These are phyloP conservation scores for Fraxinus dipetala DNA, from an alignment of 305 asterid species.

Conservation along the genomic window DNA sequence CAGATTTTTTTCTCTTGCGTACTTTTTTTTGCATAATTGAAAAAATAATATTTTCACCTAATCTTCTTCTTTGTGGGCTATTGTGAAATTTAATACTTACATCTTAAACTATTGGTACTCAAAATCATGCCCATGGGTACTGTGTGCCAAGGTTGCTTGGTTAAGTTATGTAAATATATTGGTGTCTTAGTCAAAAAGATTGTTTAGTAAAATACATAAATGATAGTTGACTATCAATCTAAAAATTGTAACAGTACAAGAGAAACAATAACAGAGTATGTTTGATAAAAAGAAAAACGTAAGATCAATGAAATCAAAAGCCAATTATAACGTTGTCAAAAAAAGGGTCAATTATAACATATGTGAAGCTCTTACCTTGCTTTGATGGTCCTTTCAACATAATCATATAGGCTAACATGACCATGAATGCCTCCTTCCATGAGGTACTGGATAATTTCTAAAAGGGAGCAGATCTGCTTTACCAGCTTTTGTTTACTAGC, in stretches of 20 bases:
- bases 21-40: not conserved
- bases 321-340: not conserved
- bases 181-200: not conserved
- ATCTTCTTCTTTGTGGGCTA: not conserved
- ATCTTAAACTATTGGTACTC: not conserved
- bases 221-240: not conserved
- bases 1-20: not conserved
- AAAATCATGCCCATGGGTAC: not conserved
- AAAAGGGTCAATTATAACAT: not conserved
- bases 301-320: not conserved
- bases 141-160: not conserved
- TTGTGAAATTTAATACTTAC: not conserved
- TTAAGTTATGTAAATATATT: not conserved
- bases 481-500: slow-evolving; percentile 61
- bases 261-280: not conserved
- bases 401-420: slow-evolving; percentile 66
- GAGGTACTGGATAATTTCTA: slow-evolving; percentile 83
- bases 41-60: not conserved
- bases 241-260: not conserved
- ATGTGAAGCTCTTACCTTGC: slow-evolving; percentile 52
- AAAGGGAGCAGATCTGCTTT: slow-evolving; percentile 80
- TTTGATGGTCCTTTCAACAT: slow-evolving; percentile 74
- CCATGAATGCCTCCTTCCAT: slow-evolving; percentile 93
- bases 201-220: not conserved
- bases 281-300: not conserved